phyloP scores from a whole-genome alignment of 805 yeast genomes.

The Candida rishiriensis region DNA sequence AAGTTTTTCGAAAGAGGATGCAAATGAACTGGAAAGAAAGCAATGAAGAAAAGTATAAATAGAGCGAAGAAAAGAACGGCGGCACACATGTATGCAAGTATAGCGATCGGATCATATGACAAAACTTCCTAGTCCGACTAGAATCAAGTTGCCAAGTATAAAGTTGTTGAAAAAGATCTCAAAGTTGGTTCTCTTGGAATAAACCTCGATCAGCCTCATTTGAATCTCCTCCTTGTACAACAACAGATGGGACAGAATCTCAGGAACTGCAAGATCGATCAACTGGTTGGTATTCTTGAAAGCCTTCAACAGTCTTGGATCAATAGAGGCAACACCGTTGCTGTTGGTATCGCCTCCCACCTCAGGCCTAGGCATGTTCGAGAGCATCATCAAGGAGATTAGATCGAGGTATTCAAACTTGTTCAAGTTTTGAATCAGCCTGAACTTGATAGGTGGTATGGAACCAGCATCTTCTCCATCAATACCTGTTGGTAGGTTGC shows the following conservation, averaged over 20 bases:
- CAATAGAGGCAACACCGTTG: slow-evolving; percentile 1
- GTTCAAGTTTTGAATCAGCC: slow-evolving; percentile 43
- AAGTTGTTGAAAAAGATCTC: slow-evolving; percentile 37
- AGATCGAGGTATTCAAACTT: slow-evolving; percentile 37
- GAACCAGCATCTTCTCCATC: slow-evolving; percentile 10
- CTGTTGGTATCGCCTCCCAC: neutral
- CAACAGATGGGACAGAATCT: slow-evolving; percentile 24
- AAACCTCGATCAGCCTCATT: slow-evolving; percentile 23
- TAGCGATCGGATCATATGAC: slow-evolving; percentile 21
- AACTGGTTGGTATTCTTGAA: slow-evolving; percentile 28
- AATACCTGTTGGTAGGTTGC: slow-evolving; percentile 18
- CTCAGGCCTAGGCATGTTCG: slow-evolving; percentile 10
- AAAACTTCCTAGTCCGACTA: slow-evolving; percentile 35
- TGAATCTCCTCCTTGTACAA: slow-evolving; percentile 32
- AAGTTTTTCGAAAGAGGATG: neutral
- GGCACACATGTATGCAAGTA: neutral
- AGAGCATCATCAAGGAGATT: slow-evolving; percentile 20
- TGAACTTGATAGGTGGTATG: slow-evolving; percentile 35
- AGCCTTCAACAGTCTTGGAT: slow-evolving; percentile 12
- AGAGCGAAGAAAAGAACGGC: neutral
- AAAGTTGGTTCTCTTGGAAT: slow-evolving; percentile 29
- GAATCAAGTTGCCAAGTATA: slow-evolving; percentile 31
- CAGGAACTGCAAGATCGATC: slow-evolving; percentile 25
- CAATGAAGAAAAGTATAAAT: neutral
- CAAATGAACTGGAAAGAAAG: neutral